Conservation (phyloP, 1,139 yeast species). For the Debaryomyces subglobosus region DNA sequence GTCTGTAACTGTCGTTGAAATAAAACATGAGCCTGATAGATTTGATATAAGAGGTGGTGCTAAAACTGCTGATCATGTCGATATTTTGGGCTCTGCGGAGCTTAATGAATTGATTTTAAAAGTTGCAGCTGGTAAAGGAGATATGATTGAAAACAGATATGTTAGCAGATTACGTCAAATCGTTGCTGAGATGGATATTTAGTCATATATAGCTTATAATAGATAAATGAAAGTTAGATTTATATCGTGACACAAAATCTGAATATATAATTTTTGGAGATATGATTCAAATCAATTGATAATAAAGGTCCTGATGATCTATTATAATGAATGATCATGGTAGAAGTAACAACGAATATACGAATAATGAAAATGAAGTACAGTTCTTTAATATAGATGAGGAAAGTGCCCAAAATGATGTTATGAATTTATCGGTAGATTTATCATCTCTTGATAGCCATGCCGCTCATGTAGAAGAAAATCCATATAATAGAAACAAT, state of each 20-base stretch:
- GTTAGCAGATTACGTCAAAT: constrained; percentile 65
- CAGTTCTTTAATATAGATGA: constrained; percentile 9
- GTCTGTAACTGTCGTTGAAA: constrained; percentile 80
- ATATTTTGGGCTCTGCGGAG: constrained; percentile 90
- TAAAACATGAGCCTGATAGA: constrained; percentile 89
- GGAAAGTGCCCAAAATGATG: constrained; percentile 6
- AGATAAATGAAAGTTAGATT: background rate
- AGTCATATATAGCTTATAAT: constrained; percentile 9
- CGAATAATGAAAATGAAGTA: constrained; percentile 7
- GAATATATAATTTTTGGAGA: background rate
- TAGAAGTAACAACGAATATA: constrained; percentile 5
- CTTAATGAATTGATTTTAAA: constrained; percentile 80
- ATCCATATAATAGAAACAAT: constrained; percentile 1
- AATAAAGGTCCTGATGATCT: background rate
- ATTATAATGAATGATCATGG: constrained; percentile 7
- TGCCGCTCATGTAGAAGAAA: constrained; percentile 1
- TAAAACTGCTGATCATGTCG: constrained; percentile 97
- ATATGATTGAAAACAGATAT: constrained; percentile 59
- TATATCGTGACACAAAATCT: constrained; percentile 5
- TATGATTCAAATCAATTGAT: background rate
- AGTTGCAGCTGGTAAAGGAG: constrained; percentile 83
- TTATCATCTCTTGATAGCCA: constrained; percentile 7
- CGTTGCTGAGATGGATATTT: constrained; percentile 49
- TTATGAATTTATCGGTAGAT: constrained; percentile 8
- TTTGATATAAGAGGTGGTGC: constrained; percentile 97